Evolutionary conservation across 208 protist species (phyloP).

Genomic region (Crithidia brevicula): DNA sequence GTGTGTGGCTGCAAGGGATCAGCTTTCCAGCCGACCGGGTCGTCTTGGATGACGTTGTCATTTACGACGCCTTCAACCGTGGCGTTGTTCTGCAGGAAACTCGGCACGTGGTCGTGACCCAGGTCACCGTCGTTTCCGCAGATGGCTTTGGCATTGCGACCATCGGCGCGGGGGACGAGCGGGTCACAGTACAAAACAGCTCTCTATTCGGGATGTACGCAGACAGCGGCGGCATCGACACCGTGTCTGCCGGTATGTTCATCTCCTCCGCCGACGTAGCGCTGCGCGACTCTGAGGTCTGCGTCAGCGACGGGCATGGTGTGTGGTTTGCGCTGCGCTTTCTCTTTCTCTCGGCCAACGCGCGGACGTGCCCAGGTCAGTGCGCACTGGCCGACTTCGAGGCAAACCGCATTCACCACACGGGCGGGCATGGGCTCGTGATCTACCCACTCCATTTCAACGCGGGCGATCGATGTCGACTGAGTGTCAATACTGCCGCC

Average conservation of each 20-base stretch:
- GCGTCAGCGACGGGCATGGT: conserved; percentile 33
- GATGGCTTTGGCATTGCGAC: conserved; percentile 42
- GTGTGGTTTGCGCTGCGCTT: conserved; percentile 48
- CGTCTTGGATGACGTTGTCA: conserved; percentile 28
- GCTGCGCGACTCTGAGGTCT: conserved; percentile 30
- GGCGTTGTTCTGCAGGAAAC: conserved; percentile 41
- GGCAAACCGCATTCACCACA: conserved; percentile 35
- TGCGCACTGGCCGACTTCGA: conserved; percentile 14
- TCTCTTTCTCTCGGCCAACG: conserved; percentile 21
- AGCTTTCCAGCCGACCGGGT: conserved; percentile 15
- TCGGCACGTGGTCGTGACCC: conserved; percentile 25
- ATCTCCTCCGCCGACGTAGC: conserved; percentile 29
- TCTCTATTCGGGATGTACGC: conserved; percentile 11
- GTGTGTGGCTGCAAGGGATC: conserved; percentile 29
- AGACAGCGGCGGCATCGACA: conserved; percentile 37
- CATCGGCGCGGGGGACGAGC: conserved; percentile 30
- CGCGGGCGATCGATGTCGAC: conserved; percentile 13
- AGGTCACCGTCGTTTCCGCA: conserved; percentile 19
- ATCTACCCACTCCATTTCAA: conserved; percentile 45
- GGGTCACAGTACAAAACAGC: conserved; percentile 25
- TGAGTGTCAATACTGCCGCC: conserved; percentile 3
- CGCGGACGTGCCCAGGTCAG: conserved; percentile 32
- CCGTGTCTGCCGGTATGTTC: conserved; percentile 29
- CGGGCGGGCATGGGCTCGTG: conserved; percentile 33
- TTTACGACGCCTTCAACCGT: conserved; percentile 46